A percentile compares a stretch with the other conserved stretches of the same genome.
Evolutionary conservation across 176 grass and related monocot genomes (phyloP).

Genomic region (Typha latifolia): DNA sequence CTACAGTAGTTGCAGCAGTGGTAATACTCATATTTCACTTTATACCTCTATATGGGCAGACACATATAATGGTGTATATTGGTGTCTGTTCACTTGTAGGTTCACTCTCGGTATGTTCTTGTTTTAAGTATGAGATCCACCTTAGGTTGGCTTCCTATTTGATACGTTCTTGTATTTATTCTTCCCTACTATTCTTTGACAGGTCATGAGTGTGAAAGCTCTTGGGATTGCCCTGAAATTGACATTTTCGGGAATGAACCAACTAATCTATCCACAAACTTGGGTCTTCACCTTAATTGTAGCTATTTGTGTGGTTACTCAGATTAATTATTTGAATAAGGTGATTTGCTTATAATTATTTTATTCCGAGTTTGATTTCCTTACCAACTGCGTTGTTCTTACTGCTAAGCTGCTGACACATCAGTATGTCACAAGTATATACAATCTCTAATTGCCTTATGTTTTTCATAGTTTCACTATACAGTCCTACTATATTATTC

Average conservation of each 20-base stretch:
- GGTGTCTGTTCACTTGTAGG: slow-evolving; percentile 88
- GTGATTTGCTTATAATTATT: slow-evolving; percentile 20
- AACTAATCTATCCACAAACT: slow-evolving; percentile 78
- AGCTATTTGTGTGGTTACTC: slow-evolving; percentile 62
- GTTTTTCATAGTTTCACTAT: no score
- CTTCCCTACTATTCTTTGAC: slow-evolving; percentile 16
- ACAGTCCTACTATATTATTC: no score
- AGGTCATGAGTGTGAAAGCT: slow-evolving; percentile 92
- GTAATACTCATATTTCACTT: slow-evolving; percentile 80
- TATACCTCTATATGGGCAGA: slow-evolving; percentile 80
- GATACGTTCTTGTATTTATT: background rate
- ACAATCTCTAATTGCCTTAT: no score
- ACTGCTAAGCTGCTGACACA: no score
- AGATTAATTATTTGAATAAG: slow-evolving; percentile 95
- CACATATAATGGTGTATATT: slow-evolving; percentile 90
- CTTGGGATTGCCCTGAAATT: slow-evolving; percentile 90
- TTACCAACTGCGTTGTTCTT: no score
- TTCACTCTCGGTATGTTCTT: slow-evolving; percentile 69
- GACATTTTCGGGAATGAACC: slow-evolving; percentile 91
- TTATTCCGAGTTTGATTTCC: no score
- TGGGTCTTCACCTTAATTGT: slow-evolving; percentile 84
- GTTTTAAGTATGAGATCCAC: background rate
- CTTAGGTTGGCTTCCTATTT: background rate
- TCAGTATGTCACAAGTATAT: no score
- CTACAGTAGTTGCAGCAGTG: slow-evolving; percentile 58